Evolutionary conservation across 108 stramenopile species (phyloP).

Genomic region (Schizochytrium sp.): DNA sequence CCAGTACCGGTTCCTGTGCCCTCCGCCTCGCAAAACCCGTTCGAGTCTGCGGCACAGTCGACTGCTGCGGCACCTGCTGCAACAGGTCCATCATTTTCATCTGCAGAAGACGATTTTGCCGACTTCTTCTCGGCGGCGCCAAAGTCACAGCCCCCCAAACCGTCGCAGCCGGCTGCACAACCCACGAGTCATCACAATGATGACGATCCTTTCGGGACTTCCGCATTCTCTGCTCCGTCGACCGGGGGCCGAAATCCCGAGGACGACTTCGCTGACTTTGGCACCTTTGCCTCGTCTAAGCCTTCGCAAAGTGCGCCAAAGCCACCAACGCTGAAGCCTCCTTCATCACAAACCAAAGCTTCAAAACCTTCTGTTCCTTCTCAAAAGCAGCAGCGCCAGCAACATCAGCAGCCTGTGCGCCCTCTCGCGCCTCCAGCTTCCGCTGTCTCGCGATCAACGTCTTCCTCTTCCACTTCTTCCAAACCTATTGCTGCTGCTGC

Average conservation of each 20-base stretch:
- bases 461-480: neutral
- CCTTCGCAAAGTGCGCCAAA: neutral
- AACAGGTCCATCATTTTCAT: neutral
- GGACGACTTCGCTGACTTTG: conserved; percentile 1
- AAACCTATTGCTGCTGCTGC: neutral
- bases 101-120: conserved; percentile 9
- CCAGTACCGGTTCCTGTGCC: neutral
- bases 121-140: neutral
- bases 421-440: too few relatives aligned
- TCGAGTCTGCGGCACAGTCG: neutral
- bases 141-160: neutral
- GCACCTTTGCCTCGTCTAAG: neutral
- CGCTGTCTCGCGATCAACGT: neutral
- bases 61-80: neutral
- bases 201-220: too few relatives aligned
- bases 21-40: neutral
- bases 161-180: neutral
- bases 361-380: neutral
- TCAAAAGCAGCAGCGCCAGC: neutral
- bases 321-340: neutral
- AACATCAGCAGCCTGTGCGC: too few relatives aligned
- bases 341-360: neutral
- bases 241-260: neutral
- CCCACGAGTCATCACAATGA: neutral
- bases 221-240: neutral